Base-by-base conservation (phyloP, 139 green algal species). In the Chlorella sp. region DNA sequence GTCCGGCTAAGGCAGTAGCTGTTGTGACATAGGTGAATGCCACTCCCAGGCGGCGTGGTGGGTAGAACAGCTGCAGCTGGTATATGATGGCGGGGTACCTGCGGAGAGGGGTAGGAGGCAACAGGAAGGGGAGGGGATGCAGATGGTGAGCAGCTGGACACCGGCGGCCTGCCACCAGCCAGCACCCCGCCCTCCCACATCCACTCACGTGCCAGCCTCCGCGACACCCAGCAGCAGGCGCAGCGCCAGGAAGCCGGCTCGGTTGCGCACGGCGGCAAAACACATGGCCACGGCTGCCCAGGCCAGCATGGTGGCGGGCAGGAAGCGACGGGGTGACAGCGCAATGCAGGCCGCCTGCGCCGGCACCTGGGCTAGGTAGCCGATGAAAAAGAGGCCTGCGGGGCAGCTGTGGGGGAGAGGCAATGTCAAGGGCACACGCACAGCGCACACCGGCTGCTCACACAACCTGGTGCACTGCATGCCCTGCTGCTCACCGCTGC, bases 341-440 rank as follows among this genome's bases (percentile, higher is more conserved):
- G 71, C 62, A 41, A 90, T 56, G 57, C 88, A 87, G 17, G 64
- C 76, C 38, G 60, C 25, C 30, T 79, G 75, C 13, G 73, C 56
- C 13, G 84, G 65, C 28, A 88, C 20, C 47, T 92, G 90, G 2
- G 91, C 65, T 0, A 81, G 82, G 85, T 95, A 95, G 51, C 92
- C 90, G 4, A 95, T 47, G 70, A 94, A 95, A 79, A 95, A 95
- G 13, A 94, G 70, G 20, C 90, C 73, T 85, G 88, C 69, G 26
- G 15, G 57, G 69, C 0, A 55, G 44, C 7, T n/a, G 73, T 15
- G 38, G 51, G 13, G 28, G 60, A 34, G 41, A 28, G 55, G 76
- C 68, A 51, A 47, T n/a, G n/a, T n/a, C n/a, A n/a, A n/a, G n/a
- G n/a, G n/a, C n/a, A n/a, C n/a, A n/a, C n/a, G n/a, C n/a, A n/a